Evolutionary conservation across 331 rosid species (phyloP), one percentile per base, ranked within the genome.

Genomic region (Quercus tomentella): DNA sequence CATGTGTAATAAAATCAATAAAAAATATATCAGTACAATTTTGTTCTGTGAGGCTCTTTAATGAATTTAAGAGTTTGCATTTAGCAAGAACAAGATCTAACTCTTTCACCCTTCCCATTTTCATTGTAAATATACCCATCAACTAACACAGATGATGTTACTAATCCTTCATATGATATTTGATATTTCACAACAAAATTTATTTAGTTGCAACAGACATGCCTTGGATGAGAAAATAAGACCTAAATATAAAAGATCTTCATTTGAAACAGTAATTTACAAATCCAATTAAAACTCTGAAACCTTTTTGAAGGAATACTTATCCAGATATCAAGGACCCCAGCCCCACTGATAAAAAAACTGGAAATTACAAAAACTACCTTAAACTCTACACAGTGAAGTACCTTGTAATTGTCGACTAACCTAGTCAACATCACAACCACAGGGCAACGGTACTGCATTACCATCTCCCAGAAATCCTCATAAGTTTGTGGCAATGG

Each of bases 401-500:
- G 76, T 86, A 94, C 97, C 97, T 23, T 89, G 79, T 88, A 84
- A 84, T 90, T 56, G 85, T 95, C 98, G 4, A 93, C 89, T 86
- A 95, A 86, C 78, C 90, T 84, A 72, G 99, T 95, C 70, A 95
- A 96, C 99, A 93, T 95, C 69, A 95, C 89, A 81, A 95, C 84
- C 26, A 86, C 93, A 79, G 97, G 98, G 83, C 99, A 90, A 45
- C 20, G 89, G 56, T 82, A 76, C 84, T 95, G 94, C 33, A 91
- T 79, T 57, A 88, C 84, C 99, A 95, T 93, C 87, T 90, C 98
- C 99, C 99, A 95, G 86, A 95, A 95, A 89, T 93, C 99, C 86
- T 93, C 96, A 12, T 81, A 95, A 5, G 99, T 95, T 80, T 91
- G 92, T 2, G 89, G 97, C 74, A 93, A 84, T 2, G 99, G 99